phyloP scores from a whole-genome alignment of 331 rosid species.

The Quercus lobata region DNA sequence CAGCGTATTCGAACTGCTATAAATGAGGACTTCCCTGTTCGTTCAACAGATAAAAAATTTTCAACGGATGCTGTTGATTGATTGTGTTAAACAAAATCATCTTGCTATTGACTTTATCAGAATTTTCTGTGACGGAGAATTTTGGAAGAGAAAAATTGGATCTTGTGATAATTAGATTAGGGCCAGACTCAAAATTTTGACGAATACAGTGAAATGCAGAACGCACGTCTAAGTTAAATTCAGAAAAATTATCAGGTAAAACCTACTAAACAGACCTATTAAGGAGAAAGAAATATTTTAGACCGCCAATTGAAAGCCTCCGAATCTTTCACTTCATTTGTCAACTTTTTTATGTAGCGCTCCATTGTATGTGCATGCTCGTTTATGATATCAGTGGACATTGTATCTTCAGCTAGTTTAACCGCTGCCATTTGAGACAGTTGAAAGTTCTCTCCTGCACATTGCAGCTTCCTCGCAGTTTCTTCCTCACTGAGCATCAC shows the following conservation, averaged over 20 bases:
- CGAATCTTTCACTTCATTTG: conserved; percentile 49
- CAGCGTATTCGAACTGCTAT: background rate
- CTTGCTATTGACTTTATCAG: background rate
- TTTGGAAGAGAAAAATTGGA: background rate
- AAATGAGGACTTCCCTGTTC: background rate
- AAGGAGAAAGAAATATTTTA: conserved; percentile 46
- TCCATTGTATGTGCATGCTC: conserved; percentile 73
- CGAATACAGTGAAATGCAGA: background rate
- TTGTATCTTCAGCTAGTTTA: conserved; percentile 75
- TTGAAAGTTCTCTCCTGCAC: conserved; percentile 73
- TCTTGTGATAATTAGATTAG: background rate
- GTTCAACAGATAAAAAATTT: background rate
- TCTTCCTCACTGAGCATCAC: conserved; percentile 81
- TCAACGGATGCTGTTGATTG: background rate
- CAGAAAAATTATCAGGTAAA: background rate
- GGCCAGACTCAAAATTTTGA: background rate
- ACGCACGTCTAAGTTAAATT: background rate
- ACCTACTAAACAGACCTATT: background rate
- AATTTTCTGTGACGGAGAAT: background rate
- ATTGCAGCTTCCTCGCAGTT: conserved; percentile 79
- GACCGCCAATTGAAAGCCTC: conserved; percentile 79
- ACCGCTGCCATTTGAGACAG: conserved; percentile 80
- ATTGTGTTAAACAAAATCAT: background rate
- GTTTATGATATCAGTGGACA: conserved; percentile 54
- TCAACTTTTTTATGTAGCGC: conserved; percentile 45